Base-by-base conservation (phyloP, 306 rosid species). In the Pachyrhizus erosus region DNA sequence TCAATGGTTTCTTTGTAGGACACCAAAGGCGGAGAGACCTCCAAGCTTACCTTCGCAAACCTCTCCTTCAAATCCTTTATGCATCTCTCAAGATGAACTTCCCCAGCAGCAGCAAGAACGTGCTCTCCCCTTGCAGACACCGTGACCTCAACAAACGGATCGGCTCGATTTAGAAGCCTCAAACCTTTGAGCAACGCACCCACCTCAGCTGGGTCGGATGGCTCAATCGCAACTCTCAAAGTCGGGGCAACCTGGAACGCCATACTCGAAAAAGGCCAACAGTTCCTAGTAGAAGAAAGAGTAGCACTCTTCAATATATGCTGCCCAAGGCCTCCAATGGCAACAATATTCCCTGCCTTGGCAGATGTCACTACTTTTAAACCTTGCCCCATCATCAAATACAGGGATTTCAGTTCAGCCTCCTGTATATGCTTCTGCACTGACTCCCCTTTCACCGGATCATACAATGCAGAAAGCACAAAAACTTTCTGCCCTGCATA, bases 371-470 rank as follows among this genome's bases (percentile, higher is more conserved):
- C 97, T 9, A 77, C 92, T 83, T 88, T 86, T 83, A 94, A 90
- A 51, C 94, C 97, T 80, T 94, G 98, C 8, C 98, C 98, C 98
- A 93, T 94, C 98, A 94, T 94, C 70, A 92, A 65, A 82, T 94
- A 94, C 77, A 94, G 12, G 11, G 97, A 89, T 64, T 87, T 89
- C 84, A 92, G 69, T 83, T 87, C 91, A 33, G 92, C 97, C 88
- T 80, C 97, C 87, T 94, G 98, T 29, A 94, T 79, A 84, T 94
- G 95, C 73, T 91, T 94, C 76, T 88, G 91, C 91, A 80, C 79
- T 1, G 94, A 88, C 37, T 94, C 98, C 84, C 87, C 94, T 76
- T 91, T 91, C 42, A 89, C 54, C 0, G 98, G 97, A 85, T 94
- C 94, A 75, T 94, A 92, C 77, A 94, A 83, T 55, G 98, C 92